Evolutionary conservation across 352 stramenopile species (phyloP).

Genomic region (Phytophthora ramorum): DNA sequence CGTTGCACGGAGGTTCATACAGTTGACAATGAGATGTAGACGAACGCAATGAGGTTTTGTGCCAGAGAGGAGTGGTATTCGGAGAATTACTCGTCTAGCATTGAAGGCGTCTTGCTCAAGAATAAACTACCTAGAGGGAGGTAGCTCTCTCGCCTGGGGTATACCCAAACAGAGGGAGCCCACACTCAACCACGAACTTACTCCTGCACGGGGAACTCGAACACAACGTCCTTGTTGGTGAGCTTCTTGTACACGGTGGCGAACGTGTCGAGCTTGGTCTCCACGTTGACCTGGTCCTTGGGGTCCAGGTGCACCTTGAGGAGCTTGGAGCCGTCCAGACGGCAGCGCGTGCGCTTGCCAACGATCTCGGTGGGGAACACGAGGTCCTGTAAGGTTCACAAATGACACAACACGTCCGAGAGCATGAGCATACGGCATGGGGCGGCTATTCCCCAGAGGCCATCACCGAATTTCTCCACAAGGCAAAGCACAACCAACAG

Average conservation of each 20-base stretch:
- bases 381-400: slow-evolving; percentile 90
- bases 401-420: slow-evolving; percentile 23
- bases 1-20: not conserved
- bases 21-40: not conserved
- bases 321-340: slow-evolving; percentile 97
- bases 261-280: slow-evolving; percentile 99
- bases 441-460: slow-evolving; percentile 90
- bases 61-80: slow-evolving; percentile 32
- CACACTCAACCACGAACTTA: slow-evolving; percentile 60
- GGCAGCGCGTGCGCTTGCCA: slow-evolving; percentile 98
- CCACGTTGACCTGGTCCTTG: slow-evolving; percentile 99
- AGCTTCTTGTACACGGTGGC: slow-evolving; percentile 99
- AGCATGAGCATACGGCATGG: slow-evolving; percentile 89
- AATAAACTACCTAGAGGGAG: slow-evolving; percentile 52
- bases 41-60: not conserved
- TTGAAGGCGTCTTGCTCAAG: slow-evolving; percentile 60
- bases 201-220: slow-evolving; percentile 95
- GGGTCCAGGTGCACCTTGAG: slow-evolving; percentile 99
- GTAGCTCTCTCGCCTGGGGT: slow-evolving; percentile 16
- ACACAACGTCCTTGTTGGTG: slow-evolving; percentile 99
- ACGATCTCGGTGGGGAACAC: slow-evolving; percentile 99
- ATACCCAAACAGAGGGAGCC: slow-evolving; percentile 14
- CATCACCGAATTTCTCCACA: slow-evolving; percentile 79
- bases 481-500: slow-evolving; percentile 8
- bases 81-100: slow-evolving; percentile 31